A percentile compares a stretch with the other conserved stretches of the same genome.
Conservation (phyloP, 331 rosid species). For the Acacia concinna region DNA sequence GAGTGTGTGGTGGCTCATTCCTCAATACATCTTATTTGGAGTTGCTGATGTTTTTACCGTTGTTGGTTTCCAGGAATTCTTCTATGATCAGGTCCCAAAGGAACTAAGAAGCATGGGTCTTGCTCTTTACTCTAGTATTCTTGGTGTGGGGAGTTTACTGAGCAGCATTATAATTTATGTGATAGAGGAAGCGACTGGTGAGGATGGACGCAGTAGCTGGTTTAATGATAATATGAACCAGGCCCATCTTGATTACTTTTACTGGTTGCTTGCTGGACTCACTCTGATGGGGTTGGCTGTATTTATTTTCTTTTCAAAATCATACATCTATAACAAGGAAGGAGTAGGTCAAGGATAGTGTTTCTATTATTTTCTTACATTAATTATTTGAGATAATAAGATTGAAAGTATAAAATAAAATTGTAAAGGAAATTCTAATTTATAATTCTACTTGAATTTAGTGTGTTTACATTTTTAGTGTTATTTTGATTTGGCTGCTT, state of each 20-base stretch:
- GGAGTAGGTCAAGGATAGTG: background rate
- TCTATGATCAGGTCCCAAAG: slow-evolving; percentile 4
- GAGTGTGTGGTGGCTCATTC: slow-evolving; percentile 1
- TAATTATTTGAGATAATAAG: background rate
- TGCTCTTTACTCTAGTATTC: slow-evolving; percentile 11
- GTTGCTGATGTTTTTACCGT: background rate
- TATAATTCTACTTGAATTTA: background rate
- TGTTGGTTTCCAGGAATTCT: slow-evolving; percentile 3
- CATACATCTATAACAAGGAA: background rate
- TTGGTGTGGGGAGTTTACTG: slow-evolving; percentile 16
- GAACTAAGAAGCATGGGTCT: slow-evolving; percentile 10
- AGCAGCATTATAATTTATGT: slow-evolving; percentile 1
- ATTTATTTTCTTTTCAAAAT: background rate
- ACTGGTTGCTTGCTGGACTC: background rate
- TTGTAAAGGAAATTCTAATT: background rate
- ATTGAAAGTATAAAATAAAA: background rate
- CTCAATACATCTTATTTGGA: background rate
- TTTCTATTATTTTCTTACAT: background rate
- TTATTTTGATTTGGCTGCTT: background rate
- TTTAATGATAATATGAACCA: slow-evolving; percentile 13
- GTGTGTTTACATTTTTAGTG: background rate
- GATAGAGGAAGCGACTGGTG: background rate
- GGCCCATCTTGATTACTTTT: slow-evolving; percentile 19
- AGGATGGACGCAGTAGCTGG: slow-evolving; percentile 1
- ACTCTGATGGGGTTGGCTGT: background rate